Conservation (phyloP, 495 filamentous ascomycete species). For the Penicillium soppii region DNA sequence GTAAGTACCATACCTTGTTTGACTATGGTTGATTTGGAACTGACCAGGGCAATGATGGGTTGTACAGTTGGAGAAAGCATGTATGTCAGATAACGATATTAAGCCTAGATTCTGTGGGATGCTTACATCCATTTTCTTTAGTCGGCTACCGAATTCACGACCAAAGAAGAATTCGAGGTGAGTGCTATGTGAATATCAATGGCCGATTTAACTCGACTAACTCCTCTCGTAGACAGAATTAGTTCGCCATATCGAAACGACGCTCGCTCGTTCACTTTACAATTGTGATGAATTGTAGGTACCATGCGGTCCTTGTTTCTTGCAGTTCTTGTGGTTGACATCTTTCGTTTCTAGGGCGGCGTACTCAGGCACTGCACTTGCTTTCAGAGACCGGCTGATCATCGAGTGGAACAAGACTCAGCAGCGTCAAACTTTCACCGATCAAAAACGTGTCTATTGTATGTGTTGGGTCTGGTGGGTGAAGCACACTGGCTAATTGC, state of each 20-base stretch:
- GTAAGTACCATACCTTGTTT: constrained; percentile 40
- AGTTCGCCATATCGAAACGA: constrained; percentile 94
- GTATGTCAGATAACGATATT: constrained; percentile 35
- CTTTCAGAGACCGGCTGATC: constrained; percentile 88
- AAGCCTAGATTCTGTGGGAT: neutral
- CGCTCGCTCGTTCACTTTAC: constrained; percentile 91
- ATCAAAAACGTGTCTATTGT: constrained; percentile 93
- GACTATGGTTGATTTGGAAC: neutral
- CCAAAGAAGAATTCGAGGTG: constrained; percentile 71
- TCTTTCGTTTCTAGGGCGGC: constrained; percentile 66
- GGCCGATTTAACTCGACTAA: neutral
- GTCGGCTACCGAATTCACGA: constrained; percentile 68
- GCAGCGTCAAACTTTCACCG: constrained; percentile 86
- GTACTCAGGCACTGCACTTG: constrained; percentile 86
- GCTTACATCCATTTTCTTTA: constrained; percentile 18
- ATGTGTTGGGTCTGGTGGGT: constrained; percentile 13
- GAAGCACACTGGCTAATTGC: neutral
- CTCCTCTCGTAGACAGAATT: constrained; percentile 60
- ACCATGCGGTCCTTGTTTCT: neutral
- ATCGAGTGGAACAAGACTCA: constrained; percentile 98
- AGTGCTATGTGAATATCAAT: constrained; percentile 2
- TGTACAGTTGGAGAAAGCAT: constrained; percentile 73
- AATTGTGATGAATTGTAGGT: constrained; percentile 87
- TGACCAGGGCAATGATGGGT: constrained; percentile 10
- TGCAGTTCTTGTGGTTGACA: neutral